Conservation (phyloP, 2,329 filamentous ascomycete genomes). For the Pyrenophora tritici-repentis region DNA sequence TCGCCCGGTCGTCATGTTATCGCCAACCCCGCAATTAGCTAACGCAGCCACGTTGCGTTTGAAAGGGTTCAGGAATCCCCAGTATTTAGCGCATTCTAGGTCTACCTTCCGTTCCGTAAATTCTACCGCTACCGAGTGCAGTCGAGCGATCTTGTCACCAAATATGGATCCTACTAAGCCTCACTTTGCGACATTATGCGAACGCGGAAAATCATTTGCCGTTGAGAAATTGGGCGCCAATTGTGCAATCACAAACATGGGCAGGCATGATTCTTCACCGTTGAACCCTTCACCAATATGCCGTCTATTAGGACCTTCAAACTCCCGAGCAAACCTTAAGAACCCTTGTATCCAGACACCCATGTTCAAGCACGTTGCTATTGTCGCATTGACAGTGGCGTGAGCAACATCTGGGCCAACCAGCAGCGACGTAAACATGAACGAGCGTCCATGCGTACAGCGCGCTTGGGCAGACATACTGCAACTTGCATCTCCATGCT, state of each 20-base stretch:
- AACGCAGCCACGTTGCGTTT: not conserved
- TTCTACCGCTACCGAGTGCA: slow-evolving; percentile 4
- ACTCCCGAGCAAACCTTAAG: not conserved
- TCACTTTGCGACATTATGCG: slow-evolving; percentile 5
- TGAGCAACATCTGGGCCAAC: not conserved
- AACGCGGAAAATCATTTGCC: not conserved
- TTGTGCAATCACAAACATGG: no score
- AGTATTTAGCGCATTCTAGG: not conserved
- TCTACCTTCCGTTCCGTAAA: not conserved
- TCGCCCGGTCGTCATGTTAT: no score
- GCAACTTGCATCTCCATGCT: slow-evolving; percentile 7
- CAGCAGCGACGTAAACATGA: not conserved
- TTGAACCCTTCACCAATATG: slow-evolving; percentile 4
- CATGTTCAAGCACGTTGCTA: slow-evolving; percentile 10
- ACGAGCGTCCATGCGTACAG: slow-evolving; percentile 2
- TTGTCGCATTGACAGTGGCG: slow-evolving; percentile 16
- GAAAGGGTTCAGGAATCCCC: not conserved
- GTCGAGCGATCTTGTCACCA: slow-evolving; percentile 4
- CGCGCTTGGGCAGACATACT: slow-evolving; percentile 2
- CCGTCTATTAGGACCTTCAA: slow-evolving; percentile 7
- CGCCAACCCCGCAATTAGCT: not conserved
- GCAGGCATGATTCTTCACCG: no score
- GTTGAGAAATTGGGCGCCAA: no score
- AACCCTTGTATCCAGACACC: slow-evolving; percentile 2
- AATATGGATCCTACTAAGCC: no score